Evolutionary conservation across 2,329 filamentous ascomycete species (phyloP).

Genomic region (Emmonsia crescens): DNA sequence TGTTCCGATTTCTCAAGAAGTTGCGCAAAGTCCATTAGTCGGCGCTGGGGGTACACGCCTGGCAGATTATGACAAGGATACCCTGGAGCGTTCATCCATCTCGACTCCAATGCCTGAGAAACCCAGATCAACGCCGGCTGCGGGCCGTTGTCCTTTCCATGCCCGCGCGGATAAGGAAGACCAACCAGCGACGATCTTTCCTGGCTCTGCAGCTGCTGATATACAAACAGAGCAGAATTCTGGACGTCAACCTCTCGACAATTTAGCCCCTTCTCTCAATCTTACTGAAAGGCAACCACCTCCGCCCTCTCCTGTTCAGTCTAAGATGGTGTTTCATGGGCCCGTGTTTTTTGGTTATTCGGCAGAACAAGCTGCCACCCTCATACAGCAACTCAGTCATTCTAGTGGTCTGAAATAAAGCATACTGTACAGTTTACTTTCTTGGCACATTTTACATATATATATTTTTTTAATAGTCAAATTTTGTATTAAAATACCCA

Average conservation of each 20-base stretch:
- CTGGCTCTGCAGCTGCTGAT: not conserved
- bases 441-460: not conserved
- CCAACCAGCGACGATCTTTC: not conserved
- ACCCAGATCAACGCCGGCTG: slow-evolving; percentile 13
- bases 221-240: not conserved
- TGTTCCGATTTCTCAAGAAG: slow-evolving; percentile 51
- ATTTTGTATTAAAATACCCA: not conserved
- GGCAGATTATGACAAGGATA: slow-evolving; percentile 11
- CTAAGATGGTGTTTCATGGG: slow-evolving; percentile 69
- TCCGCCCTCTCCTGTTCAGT: slow-evolving; percentile 5
- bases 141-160: slow-evolving; percentile 28
- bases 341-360: slow-evolving; percentile 91
- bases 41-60: slow-evolving; percentile 14
- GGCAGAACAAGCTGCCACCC: slow-evolving; percentile 65
- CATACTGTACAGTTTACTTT: slow-evolving; percentile 20
- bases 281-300: not conserved
- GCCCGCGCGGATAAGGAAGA: slow-evolving; percentile 16
- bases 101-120: slow-evolving; percentile 4
- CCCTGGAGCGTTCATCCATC: slow-evolving; percentile 9
- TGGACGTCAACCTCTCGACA: not conserved
- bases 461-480: not conserved
- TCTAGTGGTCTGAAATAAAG: not conserved
- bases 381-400: slow-evolving; percentile 50
- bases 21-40: slow-evolving; percentile 19
- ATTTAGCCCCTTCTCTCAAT: not conserved